These are phyloP conservation scores for Daldinia sp. DNA, from an alignment of 2,329 filamentous ascomycete species.

Conservation along the genomic window DNA sequence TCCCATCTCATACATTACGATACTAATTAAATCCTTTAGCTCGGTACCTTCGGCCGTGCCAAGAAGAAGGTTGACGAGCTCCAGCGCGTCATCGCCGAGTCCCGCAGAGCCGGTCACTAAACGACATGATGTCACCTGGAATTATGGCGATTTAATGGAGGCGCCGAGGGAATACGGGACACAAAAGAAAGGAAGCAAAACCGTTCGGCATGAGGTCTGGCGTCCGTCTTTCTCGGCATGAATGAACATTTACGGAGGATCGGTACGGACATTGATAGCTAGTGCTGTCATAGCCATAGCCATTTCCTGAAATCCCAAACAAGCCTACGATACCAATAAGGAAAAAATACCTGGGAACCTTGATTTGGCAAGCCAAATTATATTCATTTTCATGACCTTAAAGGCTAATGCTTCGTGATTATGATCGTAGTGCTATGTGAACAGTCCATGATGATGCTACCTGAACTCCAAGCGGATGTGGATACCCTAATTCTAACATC, in stretches of 20 bases:
- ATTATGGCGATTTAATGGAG: constrained; percentile 20
- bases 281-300: constrained; percentile 19
- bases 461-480: constrained; percentile 29
- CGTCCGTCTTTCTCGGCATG: constrained; percentile 42
- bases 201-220: constrained; percentile 37
- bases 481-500: constrained; percentile 14
- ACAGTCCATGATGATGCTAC: constrained; percentile 1
- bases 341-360: constrained; percentile 17
- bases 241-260: constrained; percentile 35
- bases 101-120: constrained; percentile 74
- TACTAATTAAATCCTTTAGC: constrained; percentile 59
- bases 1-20: background rate
- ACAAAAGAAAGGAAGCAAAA: constrained; percentile 34
- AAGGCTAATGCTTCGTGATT: background rate
- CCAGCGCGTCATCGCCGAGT: constrained; percentile 96
- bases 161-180: constrained; percentile 26
- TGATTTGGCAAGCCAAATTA: constrained; percentile 11
- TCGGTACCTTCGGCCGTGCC: constrained; percentile 97
- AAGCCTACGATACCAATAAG: constrained; percentile 30
- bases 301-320: background rate
- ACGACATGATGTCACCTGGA: constrained; percentile 34
- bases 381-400: constrained; percentile 6
- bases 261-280: constrained; percentile 21
- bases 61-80: constrained; percentile 99
- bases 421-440: background rate